Percentiles rank a stretch among this genome's conserved stretches.
Conservation (phyloP, 2,329 filamentous ascomycete species). For the Fusarium graminum region DNA sequence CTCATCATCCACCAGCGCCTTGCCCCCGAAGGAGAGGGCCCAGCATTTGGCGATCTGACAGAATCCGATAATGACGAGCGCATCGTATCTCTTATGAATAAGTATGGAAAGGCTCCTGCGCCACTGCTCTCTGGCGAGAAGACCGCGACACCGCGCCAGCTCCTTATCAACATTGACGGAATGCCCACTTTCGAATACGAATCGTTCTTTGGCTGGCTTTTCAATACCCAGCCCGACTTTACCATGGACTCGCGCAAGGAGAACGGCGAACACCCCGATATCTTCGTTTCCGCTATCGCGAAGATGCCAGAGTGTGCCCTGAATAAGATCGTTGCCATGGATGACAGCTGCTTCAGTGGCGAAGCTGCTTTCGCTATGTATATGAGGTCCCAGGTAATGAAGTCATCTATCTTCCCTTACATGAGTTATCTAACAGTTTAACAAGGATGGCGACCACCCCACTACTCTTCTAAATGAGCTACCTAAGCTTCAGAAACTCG, state of each 20-base stretch:
- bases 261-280: conserved; percentile 58
- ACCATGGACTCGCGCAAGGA: conserved; percentile 61
- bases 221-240: conserved; percentile 61
- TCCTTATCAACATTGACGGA: conserved; percentile 72
- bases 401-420: not conserved
- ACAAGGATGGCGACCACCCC: conserved; percentile 58
- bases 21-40: conserved; percentile 61
- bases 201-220: conserved; percentile 56
- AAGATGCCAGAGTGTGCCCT: conserved; percentile 56
- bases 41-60: conserved; percentile 62
- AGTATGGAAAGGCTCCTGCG: conserved; percentile 67
- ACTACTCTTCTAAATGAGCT: conserved; percentile 60
- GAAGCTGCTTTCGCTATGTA: conserved; percentile 60
- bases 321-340: conserved; percentile 58
- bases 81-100: conserved; percentile 69
- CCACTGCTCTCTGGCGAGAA: conserved; percentile 62
- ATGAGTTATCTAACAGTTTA: conserved; percentile 40
- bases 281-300: conserved; percentile 56
- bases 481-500: conserved; percentile 60
- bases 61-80: conserved; percentile 58
- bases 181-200: conserved; percentile 61
- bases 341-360: conserved; percentile 61
- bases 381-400: conserved; percentile 59
- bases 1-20: conserved; percentile 71
- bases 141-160: conserved; percentile 61